phyloP scores from a whole-genome alignment of 192 early-diverging fungal species.

The Gigaspora rosea region DNA sequence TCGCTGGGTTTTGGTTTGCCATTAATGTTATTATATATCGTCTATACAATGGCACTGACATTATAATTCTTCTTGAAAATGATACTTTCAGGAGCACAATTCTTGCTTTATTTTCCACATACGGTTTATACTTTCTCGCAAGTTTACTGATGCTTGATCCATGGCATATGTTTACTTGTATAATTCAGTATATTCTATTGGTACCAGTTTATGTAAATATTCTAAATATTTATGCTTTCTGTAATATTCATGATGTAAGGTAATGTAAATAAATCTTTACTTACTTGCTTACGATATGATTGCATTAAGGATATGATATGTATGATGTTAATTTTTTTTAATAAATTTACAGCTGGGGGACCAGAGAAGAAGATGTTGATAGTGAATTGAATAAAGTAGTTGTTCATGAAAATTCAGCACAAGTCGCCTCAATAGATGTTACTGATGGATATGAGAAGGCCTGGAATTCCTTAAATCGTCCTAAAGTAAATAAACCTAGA shows the following conservation, averaged over 20 bases:
- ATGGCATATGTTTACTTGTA: slow-evolving; percentile 77
- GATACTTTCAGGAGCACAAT: slow-evolving; percentile 59
- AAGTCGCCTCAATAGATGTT: no score
- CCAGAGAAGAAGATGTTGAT: slow-evolving; percentile 68
- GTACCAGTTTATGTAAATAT: slow-evolving; percentile 79
- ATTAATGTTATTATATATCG: slow-evolving; percentile 3
- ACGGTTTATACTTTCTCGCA: slow-evolving; percentile 72
- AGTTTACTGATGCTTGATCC: slow-evolving; percentile 72
- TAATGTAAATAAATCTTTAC: slow-evolving; percentile 8
- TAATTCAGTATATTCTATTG: slow-evolving; percentile 74
- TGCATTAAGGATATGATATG: no score
- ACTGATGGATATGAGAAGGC: no score
- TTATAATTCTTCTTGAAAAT: slow-evolving; percentile 40
- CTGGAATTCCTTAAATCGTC: slow-evolving; percentile 3
- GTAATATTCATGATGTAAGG: slow-evolving; percentile 62
- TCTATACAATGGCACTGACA: background rate
- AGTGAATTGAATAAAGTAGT: no score
- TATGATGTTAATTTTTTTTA: no score
- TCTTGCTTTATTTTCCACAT: slow-evolving; percentile 68
- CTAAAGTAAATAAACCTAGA: slow-evolving; percentile 48
- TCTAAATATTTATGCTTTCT: slow-evolving; percentile 61
- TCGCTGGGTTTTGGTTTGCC: background rate
- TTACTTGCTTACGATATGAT: no score
- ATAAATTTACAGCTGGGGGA: slow-evolving; percentile 77
- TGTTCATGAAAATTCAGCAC: no score